phyloP scores from a whole-genome alignment of 768 basidiomycete species.

The Suillus hirtellus region DNA sequence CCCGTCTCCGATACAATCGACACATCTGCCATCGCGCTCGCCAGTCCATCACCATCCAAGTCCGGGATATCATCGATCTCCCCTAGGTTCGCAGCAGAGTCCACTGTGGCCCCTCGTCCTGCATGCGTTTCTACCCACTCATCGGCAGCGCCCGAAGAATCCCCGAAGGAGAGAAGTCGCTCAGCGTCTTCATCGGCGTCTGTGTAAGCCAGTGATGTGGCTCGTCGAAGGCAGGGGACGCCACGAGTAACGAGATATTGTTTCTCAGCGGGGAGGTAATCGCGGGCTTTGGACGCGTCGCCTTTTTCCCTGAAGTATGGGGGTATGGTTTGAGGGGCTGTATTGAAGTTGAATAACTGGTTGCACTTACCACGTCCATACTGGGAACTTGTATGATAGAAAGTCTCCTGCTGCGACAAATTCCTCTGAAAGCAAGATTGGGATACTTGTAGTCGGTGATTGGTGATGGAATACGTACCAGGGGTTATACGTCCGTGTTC shows the following conservation, averaged over 20 bases:
- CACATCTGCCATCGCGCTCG: constrained; percentile 45
- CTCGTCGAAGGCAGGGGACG: constrained; percentile 95
- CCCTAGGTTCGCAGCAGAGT: constrained; percentile 58
- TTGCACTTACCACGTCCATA: constrained; percentile 86
- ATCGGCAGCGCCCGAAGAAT: constrained; percentile 62
- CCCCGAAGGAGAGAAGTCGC: constrained; percentile 82
- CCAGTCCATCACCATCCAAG: constrained; percentile 58
- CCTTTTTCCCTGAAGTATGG: constrained; percentile 80
- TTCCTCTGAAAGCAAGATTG: constrained; percentile 64
- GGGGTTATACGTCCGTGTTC: constrained; percentile 97
- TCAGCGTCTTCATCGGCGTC: constrained; percentile 97
- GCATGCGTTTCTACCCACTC: constrained; percentile 99
- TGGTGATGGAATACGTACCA: constrained; percentile 47
- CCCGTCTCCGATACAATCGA: constrained; percentile 41
- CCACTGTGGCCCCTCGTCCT: constrained; percentile 57
- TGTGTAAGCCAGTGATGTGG: constrained; percentile 88
- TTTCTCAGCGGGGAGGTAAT: constrained; percentile 94
- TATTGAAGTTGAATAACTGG: constrained; percentile 1
- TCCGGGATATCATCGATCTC: constrained; percentile 88
- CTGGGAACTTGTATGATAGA: constrained; percentile 95
- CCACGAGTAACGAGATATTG: constrained; percentile 95
- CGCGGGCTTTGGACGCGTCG: constrained; percentile 79
- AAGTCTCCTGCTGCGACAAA: constrained; percentile 99
- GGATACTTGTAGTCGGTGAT: neutral
- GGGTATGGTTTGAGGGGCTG: constrained; percentile 9